phyloP scores from a whole-genome alignment of 495 filamentous ascomycete species.

The Barbatosphaeria neglecta region DNA sequence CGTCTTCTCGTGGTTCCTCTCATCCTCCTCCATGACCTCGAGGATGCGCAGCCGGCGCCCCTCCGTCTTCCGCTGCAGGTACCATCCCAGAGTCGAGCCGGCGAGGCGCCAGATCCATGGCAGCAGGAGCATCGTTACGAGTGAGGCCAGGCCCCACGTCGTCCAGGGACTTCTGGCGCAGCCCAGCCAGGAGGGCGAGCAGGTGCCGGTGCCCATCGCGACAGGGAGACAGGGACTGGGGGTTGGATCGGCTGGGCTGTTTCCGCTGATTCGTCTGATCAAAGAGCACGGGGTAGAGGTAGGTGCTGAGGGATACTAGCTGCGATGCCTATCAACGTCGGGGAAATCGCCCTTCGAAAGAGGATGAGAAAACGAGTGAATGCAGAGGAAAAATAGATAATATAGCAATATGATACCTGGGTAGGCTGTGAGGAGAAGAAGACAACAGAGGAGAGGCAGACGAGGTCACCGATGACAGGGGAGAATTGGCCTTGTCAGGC shows the following conservation, averaged over 20 bases:
- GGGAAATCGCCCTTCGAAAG: too few species aligned
- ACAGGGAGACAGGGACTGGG: too few species aligned
- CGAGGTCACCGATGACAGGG: background rate
- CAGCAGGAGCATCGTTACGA: constrained; percentile 18
- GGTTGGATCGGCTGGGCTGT: too few species aligned
- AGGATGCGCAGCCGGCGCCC: constrained; percentile 51
- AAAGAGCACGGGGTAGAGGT: too few species aligned
- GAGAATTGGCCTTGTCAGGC: background rate
- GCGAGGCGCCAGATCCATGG: constrained; percentile 24
- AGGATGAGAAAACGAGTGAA: too few species aligned
- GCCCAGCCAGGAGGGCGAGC: constrained; percentile 6
- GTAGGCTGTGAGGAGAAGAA: too few species aligned
- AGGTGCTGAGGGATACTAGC: too few species aligned
- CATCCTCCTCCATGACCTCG: constrained; percentile 46
- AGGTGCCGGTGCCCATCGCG: background rate
- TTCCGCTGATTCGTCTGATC: too few species aligned
- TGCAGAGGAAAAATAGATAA: too few species aligned
- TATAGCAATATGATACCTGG: too few species aligned
- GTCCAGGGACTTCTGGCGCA: constrained; percentile 8
- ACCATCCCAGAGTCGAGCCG: constrained; percentile 47
- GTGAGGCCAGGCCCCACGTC: constrained; percentile 7
- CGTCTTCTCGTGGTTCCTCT: constrained; percentile 38
- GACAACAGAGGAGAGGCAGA: too few species aligned
- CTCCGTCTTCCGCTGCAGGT: constrained; percentile 53
- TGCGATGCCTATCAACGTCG: too few species aligned